Evolutionary conservation across 495 filamentous ascomycete species (phyloP).

Genomic region (Letharia columbiana): DNA sequence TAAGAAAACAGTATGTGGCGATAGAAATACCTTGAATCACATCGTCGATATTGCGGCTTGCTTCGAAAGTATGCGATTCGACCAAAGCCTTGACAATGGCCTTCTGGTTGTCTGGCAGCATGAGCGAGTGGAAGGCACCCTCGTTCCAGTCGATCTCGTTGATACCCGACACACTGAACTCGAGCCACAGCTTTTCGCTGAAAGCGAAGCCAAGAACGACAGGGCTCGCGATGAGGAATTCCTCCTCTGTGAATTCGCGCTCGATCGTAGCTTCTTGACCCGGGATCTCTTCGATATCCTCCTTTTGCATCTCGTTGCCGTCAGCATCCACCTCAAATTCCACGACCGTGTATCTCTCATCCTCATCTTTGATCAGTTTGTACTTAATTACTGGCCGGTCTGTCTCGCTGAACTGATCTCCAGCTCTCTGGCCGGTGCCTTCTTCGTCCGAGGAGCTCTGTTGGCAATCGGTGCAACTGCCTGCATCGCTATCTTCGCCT

Average conservation of each 20-base stretch:
- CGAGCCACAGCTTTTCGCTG: constrained; percentile 82
- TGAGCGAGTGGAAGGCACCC: constrained; percentile 69
- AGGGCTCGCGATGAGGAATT: constrained; percentile 82
- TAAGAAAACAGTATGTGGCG: too few relatives aligned
- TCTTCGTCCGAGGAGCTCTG: constrained; percentile 45
- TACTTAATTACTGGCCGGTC: constrained; percentile 51
- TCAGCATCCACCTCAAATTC: constrained; percentile 55
- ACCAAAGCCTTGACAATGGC: constrained; percentile 74
- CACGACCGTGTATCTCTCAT: constrained; percentile 50
- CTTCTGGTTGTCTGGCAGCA: constrained; percentile 67
- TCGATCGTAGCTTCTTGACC: constrained; percentile 38
- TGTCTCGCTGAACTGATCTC: constrained; percentile 36
- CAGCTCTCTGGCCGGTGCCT: constrained; percentile 23
- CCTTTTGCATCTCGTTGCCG: constrained; percentile 52
- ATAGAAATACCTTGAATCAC: constrained; percentile 47
- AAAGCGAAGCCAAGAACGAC: constrained; percentile 92
- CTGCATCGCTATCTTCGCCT: constrained; percentile 33
- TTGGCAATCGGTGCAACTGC: constrained; percentile 11
- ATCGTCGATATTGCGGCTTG: constrained; percentile 73
- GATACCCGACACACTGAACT: constrained; percentile 78
- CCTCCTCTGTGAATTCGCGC: constrained; percentile 68
- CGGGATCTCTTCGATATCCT: constrained; percentile 49
- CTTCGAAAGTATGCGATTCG: constrained; percentile 72
- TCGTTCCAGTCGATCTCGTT: constrained; percentile 77
- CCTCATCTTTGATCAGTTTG: constrained; percentile 58